Evolutionary conservation across 768 basidiomycete genomes (phyloP).

Genomic region (Amyloporia xantha): DNA sequence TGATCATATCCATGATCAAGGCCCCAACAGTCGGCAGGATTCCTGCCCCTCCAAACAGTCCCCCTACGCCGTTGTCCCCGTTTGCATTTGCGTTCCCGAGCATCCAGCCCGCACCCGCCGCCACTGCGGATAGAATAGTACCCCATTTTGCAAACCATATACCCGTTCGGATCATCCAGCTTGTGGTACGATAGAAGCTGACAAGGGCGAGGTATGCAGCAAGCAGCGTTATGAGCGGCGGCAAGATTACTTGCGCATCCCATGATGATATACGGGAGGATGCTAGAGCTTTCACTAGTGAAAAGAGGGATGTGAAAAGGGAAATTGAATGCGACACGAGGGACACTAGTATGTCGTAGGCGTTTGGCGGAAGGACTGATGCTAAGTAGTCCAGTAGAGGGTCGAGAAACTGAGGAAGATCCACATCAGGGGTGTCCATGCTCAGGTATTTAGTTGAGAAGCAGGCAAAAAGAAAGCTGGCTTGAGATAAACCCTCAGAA

Average conservation of each 20-base stretch:
- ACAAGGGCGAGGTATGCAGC: constrained; percentile 71
- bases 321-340: constrained; percentile 48
- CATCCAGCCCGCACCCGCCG: constrained; percentile 51
- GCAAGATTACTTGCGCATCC: constrained; percentile 62
- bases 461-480: neutral
- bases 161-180: constrained; percentile 60
- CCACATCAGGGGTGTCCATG: constrained; percentile 10
- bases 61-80: constrained; percentile 29
- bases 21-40: constrained; percentile 34
- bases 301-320: constrained; percentile 41
- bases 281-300: constrained; percentile 41
- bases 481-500: no score
- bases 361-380: constrained; percentile 46
- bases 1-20: constrained; percentile 36
- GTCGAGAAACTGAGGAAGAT: constrained; percentile 44
- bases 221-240: constrained; percentile 67
- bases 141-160: constrained; percentile 80
- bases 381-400: constrained; percentile 49
- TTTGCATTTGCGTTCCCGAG: constrained; percentile 29
- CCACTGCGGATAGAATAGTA: constrained; percentile 44
- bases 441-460: neutral
- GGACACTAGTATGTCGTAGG: constrained; percentile 45
- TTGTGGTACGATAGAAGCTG: constrained; percentile 73
- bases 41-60: constrained; percentile 22
- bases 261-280: constrained; percentile 51